Evolutionary conservation across 176 grass and related monocot genomes (phyloP), one percentile per base, ranked within the genome.

Genomic region (Eragrostis nindensis): DNA sequence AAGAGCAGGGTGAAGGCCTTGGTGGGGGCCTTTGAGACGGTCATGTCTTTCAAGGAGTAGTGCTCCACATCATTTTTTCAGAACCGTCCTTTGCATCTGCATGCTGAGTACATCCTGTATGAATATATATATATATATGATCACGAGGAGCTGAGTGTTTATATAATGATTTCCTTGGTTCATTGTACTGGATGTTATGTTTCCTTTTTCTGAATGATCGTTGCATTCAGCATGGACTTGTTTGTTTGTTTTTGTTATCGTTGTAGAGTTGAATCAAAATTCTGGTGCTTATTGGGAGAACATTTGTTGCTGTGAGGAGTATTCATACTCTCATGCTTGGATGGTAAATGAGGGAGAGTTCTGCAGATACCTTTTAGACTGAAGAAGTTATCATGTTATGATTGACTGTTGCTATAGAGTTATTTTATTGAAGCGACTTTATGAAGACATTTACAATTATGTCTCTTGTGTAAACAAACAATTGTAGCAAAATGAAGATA

Each of bases 1-100:
- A 90, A 86, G 80, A 96, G 88, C 87, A 90, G 91, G 79, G 90
- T 96, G n/a, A 87, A 86, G 62, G 93, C 93, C 18, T 86, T 96
- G 75, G 90, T 92, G 15, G 93, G 93, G 24, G 93, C 88, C 11
- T 96, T 96, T n/a, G 90, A 96, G 81, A 96, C 87, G 7, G 90
- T 92, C 29, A 88, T 96, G 85, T 80, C 81, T 4, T 83, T 61
- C 77, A 89, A 81, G 71, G 85, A 84, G 45, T 84, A 91, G 65
- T 45, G 17, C 25, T 70, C 52, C 48, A 40, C 27, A 39, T 76
- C 0, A 13, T 68, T 66, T n/a, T n/a, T 16, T 83, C 18, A 5
- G 75, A 53, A 74, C 68, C 8, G 0, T 46, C 72, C 27, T 75
- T 22, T 27, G 57, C 61, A 43, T 68, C 39, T 67, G 22, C 30